Evolutionary conservation across 1,284 basidiomycete genomes (phyloP).

Genomic region (Pseudozyma pruni): DNA sequence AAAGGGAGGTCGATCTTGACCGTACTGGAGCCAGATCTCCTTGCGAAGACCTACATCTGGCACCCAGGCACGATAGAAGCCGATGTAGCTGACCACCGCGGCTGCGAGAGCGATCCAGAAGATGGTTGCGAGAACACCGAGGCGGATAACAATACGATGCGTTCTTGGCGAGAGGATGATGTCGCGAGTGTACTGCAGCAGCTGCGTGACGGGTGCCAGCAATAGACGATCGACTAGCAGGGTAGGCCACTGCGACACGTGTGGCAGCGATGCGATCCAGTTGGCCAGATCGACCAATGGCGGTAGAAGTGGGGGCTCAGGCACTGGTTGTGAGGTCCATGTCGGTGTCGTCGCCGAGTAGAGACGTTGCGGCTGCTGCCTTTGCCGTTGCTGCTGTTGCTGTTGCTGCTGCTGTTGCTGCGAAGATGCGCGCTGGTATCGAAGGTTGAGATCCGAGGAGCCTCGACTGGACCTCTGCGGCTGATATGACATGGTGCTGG

Average conservation of each 20-base stretch:
- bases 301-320: slow-evolving; percentile 39
- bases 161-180: slow-evolving; percentile 60
- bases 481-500: slow-evolving; percentile 20
- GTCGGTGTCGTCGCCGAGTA: slow-evolving; percentile 25
- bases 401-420: slow-evolving; percentile 25
- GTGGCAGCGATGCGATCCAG: slow-evolving; percentile 51
- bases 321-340: slow-evolving; percentile 43
- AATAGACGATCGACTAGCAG: slow-evolving; percentile 38
- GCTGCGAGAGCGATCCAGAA: slow-evolving; percentile 53
- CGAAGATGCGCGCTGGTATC: slow-evolving; percentile 33
- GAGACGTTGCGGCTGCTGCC: slow-evolving; percentile 1
- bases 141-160: slow-evolving; percentile 61
- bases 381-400: slow-evolving; percentile 16
- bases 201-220: slow-evolving; percentile 40
- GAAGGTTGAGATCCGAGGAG: slow-evolving; percentile 33
- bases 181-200: slow-evolving; percentile 35
- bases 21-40: slow-evolving; percentile 63
- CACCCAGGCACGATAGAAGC: slow-evolving; percentile 66
- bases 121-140: slow-evolving; percentile 56
- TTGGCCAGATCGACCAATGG: slow-evolving; percentile 39
- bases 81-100: slow-evolving; percentile 61
- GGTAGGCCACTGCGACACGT: slow-evolving; percentile 50
- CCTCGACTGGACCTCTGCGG: slow-evolving; percentile 8
- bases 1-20: slow-evolving; percentile 31
- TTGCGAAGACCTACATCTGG: slow-evolving; percentile 56